Evolutionary conservation across 2,329 filamentous ascomycete genomes (phyloP), one percentile per base, ranked within the genome.

Genomic region (Penicillium sp.): DNA sequence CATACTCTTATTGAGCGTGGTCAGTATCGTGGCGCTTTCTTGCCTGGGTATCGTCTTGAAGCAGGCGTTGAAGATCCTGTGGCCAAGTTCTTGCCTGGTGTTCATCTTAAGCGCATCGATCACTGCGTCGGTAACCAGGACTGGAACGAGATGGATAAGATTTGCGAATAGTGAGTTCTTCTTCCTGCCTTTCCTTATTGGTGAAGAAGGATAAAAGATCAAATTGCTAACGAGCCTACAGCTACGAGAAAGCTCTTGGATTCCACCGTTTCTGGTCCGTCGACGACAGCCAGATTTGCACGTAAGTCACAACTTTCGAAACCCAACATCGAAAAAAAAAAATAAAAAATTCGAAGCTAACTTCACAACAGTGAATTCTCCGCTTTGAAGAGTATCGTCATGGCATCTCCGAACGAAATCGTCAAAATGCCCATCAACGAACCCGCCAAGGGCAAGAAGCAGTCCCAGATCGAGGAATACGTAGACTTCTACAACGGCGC

Each of bases 401-500:
- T 97, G 92, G 86, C 90, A 43, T 91, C 88, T 4, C 87, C 88
- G 61, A 91, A 93, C 80, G 90, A 94, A 59, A 76, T 90, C 4
- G 92, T 97, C 78, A 97, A 97, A 81, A 97, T 97, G 92, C 94
- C 94, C 70, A 96, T 98, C 84, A 97, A 97, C 82, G 93, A 97
- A 80, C 94, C 94, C 1, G 94, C 94, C 0, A 82, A 86, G 1
- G 94, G 93, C 60, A 95, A 95, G 81, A 94, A 91, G 79, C 91
- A 92, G 77, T 91, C 88, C 11, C 94, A 98, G 79, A 97, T 98
- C 68, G 93, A 97, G 76, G 94, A 97, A 80, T 93, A 89, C 73
- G 88, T 97, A 66, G 83, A 91, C 74, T 97, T 95, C 82, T 96
- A 96, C 81, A 86, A 89, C 53, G 94, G 94, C 0, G 82, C 93